Evolutionary conservation across 441 rosid species (phyloP), one percentile per base, ranked within the genome.

Genomic region (Corymbia citriodora): DNA sequence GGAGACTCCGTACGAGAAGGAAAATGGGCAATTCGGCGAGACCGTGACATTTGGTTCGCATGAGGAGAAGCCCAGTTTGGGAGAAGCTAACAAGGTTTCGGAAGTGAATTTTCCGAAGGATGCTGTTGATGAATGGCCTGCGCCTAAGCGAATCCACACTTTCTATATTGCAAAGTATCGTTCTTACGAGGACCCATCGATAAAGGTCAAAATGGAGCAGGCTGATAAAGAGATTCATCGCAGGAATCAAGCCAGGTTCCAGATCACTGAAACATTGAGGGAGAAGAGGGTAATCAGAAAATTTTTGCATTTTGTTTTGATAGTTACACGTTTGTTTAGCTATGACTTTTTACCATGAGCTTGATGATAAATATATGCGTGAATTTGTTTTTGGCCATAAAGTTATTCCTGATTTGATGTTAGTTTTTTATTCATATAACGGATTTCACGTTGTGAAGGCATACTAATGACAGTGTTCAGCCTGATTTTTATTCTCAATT

Each of bases 121-220:
- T 92, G 97, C 94, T 1, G 91, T 86, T 57, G 96, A 93, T 18
- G 97, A 96, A 92, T 96, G 98, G 98, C 96, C 98, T 83, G 94
- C 93, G 63, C 93, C 93, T 55, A 92, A 88, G 90, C 93, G 94
- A 94, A 91, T 93, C 89, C 95, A 95, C 92, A 40, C 74, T 74
- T 97, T 95, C 87, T 96, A 96, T 94, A 93, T 97, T 29, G 94
- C 95, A 21, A 95, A 92, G 91, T 94, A 90, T 90, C 92, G 95
- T 14, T 90, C 92, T 55, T 94, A 90, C 31, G 98, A 97, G 19
- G 98, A 98, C 92, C 99, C 99, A 11, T 95, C 93, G 92, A 93
- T 95, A 74, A 97, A 94, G 85, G 93, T 93, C 52, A 94, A 95
- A 93, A 92, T 97, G 25, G 97, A 95, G 88, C 95, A 92, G 93